Percentiles rank a stretch among this genome's conserved stretches.
These are phyloP conservation scores for Cyberlindnera mississippiensis DNA, from an alignment of 805 yeast genomes.

Conservation along the genomic window DNA sequence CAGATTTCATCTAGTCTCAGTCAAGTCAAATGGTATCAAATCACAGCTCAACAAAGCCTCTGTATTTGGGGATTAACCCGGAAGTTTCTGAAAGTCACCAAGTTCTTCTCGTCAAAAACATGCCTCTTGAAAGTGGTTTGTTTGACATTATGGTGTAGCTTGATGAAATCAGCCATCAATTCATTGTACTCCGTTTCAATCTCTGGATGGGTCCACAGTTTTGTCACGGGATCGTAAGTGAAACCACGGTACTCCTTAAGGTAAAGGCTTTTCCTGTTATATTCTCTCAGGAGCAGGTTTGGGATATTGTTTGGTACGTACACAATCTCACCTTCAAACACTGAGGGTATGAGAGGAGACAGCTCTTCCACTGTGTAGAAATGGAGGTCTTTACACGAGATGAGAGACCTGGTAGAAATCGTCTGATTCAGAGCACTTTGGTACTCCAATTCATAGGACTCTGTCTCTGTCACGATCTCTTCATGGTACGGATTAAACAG, in stretches of 20 bases:
- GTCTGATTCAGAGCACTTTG: slow-evolving; percentile 30
- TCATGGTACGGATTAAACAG: slow-evolving; percentile 30
- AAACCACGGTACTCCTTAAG: slow-evolving; percentile 37
- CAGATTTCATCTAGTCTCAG: no score
- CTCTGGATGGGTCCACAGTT: slow-evolving; percentile 19
- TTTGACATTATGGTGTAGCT: slow-evolving; percentile 17
- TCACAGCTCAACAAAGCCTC: no score
- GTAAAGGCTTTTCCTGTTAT: slow-evolving; percentile 34
- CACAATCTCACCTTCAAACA: slow-evolving; percentile 57
- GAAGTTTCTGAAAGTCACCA: slow-evolving; percentile 12
- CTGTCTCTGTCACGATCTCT: slow-evolving; percentile 19
- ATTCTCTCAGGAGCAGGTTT: slow-evolving; percentile 45
- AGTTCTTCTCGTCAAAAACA: slow-evolving; percentile 6
- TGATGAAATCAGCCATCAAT: slow-evolving; percentile 10
- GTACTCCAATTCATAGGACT: slow-evolving; percentile 31
- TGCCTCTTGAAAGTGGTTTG: slow-evolving; percentile 23
- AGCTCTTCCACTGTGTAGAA: slow-evolving; percentile 46
- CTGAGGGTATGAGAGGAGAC: slow-evolving; percentile 47
- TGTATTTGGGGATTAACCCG: slow-evolving; percentile 9
- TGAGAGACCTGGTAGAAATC: slow-evolving; percentile 21
- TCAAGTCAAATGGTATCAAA: no score
- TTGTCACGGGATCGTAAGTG: slow-evolving; percentile 30
- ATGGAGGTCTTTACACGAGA: slow-evolving; percentile 61
- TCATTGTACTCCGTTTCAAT: slow-evolving; percentile 19
- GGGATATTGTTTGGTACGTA: slow-evolving; percentile 49